These are phyloP conservation scores for Rhytidhysteron rufulum DNA, from an alignment of 2,329 filamentous ascomycete species.

Conservation along the genomic window DNA sequence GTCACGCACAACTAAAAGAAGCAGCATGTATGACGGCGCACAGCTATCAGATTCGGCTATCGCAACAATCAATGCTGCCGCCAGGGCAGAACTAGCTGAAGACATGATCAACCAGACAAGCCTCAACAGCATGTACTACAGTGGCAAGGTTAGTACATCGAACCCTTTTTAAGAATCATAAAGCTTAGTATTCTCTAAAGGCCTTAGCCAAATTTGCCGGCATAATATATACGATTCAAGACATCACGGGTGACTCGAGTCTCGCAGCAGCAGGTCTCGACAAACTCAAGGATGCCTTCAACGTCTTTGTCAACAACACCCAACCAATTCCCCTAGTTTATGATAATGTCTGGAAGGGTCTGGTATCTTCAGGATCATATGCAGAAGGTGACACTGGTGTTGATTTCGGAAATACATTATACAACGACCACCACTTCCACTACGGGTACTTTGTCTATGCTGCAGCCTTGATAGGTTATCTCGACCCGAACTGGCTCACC, in stretches of 20 bases:
- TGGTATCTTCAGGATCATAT: conserved; percentile 76
- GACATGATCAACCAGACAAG: conserved; percentile 71
- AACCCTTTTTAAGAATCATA: neutral
- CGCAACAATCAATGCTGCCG: conserved; percentile 57
- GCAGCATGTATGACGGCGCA: conserved; percentile 27
- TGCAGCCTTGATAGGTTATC: conserved; percentile 76
- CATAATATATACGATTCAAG: conserved; percentile 45
- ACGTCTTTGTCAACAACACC: conserved; percentile 45
- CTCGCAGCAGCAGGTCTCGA: conserved; percentile 50
- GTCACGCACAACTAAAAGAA: conserved; percentile 48
- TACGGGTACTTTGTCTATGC: conserved; percentile 86
- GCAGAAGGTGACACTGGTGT: conserved; percentile 56
- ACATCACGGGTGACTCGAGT: conserved; percentile 58
- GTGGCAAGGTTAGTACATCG: conserved; percentile 49
- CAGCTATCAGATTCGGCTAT: conserved; percentile 50
- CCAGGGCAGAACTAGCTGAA: conserved; percentile 69
- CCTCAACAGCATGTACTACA: conserved; percentile 90
- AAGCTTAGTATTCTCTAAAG: conserved; percentile 36
- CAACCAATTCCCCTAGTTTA: conserved; percentile 54
- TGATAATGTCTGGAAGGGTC: conserved; percentile 68
- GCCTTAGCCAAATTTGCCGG: conserved; percentile 44
- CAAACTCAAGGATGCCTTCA: conserved; percentile 49
- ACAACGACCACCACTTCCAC: conserved; percentile 68
- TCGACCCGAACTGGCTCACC: conserved; percentile 72
- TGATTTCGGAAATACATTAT: conserved; percentile 89